Evolutionary conservation across 2,329 filamentous ascomycete species (phyloP), one percentile per base, ranked within the genome.

Genomic region (Aspergillus carbonarius): DNA sequence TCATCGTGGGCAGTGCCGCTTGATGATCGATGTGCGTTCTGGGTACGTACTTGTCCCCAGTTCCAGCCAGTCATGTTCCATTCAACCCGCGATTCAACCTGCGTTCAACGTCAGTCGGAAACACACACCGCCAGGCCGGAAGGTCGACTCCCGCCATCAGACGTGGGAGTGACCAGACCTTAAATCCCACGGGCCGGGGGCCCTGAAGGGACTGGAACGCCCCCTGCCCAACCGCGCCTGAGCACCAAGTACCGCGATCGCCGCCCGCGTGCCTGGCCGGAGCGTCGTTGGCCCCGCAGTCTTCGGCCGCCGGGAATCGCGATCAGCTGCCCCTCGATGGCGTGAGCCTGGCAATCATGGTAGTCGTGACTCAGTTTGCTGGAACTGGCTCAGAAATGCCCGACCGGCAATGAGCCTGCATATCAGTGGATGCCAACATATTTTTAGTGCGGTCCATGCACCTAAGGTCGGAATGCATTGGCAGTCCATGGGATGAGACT

Each of bases 291-390:
- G 34, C 51, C 37, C 51, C 51, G 34, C 51, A 40, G 20, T 25
- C n/a, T 59, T 57, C 57, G 57, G 54, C 61, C 54, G 61, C 61
- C 57, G 61, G 59, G 18, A 58, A 34, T 63, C 46, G 44, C 39
- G 49, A 54, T 54, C 51, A 54, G 27, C 51, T 54, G 51, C 51
- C 51, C 51, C 51, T 44, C 51, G 59, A 62, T 63, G 59, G 61
- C 61, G 61, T 63, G 61, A 63, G 59, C 42, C 27, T 54, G 39
- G 49, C 34, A 48, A 40, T 54, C 25, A 20, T 54, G n/a, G 13
- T 12, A n/a, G 15, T 8, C 12, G 44, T 48, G 44, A 48, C 25
- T 48, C 44, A 48, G 44, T 40, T 40, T 47, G 44, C 27, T 44
- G 32, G 10, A 25, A 27, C 39, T 25, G 34, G 35, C 15, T 42